phyloP scores from a whole-genome alignment of 495 filamentous ascomycete species.

The Xylaria intraflava region DNA sequence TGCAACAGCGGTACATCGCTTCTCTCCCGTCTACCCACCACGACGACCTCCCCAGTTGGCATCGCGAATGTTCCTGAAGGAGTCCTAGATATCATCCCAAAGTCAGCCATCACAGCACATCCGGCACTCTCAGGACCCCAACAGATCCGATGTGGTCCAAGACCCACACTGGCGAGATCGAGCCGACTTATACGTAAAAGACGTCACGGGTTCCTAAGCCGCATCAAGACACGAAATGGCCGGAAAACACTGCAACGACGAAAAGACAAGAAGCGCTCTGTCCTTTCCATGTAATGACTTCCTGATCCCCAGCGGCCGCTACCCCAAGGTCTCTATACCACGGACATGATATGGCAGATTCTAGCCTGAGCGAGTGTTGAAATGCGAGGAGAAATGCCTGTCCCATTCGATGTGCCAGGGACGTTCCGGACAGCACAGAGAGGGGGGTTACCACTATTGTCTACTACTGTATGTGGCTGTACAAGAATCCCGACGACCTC shows the following conservation, averaged over 20 bases:
- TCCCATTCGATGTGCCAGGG: not conserved
- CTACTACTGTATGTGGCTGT: not conserved
- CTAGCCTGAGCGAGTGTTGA: not conserved
- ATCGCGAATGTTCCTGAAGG: slow-evolving; percentile 5
- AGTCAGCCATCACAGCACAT: slow-evolving; percentile 29
- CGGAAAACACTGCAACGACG: slow-evolving; percentile 33
- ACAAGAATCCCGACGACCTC: not conserved
- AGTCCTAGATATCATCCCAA: slow-evolving; percentile 32
- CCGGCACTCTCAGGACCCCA: slow-evolving; percentile 30
- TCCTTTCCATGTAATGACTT: slow-evolving; percentile 24
- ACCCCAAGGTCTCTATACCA: not conserved
- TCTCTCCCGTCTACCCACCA: slow-evolving; percentile 11
- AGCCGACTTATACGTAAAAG: slow-evolving; percentile 45
- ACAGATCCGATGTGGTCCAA: slow-evolving; percentile 43
- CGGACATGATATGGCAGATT: not conserved
- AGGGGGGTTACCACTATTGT: not conserved
- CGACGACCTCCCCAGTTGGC: slow-evolving; percentile 2
- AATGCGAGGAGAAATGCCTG: not conserved
- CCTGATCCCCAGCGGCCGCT: not conserved
- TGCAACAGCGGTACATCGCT: slow-evolving; percentile 5
- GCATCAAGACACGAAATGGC: slow-evolving; percentile 32
- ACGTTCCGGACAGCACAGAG: not conserved
- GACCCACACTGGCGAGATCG: slow-evolving; percentile 35
- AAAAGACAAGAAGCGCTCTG: slow-evolving; percentile 33
- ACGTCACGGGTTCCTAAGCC: slow-evolving; percentile 40